Evolutionary conservation across 2,329 filamentous ascomycete species (phyloP), one percentile per base, ranked within the genome.

Genomic region (Aspergillus ochraceoroseus): DNA sequence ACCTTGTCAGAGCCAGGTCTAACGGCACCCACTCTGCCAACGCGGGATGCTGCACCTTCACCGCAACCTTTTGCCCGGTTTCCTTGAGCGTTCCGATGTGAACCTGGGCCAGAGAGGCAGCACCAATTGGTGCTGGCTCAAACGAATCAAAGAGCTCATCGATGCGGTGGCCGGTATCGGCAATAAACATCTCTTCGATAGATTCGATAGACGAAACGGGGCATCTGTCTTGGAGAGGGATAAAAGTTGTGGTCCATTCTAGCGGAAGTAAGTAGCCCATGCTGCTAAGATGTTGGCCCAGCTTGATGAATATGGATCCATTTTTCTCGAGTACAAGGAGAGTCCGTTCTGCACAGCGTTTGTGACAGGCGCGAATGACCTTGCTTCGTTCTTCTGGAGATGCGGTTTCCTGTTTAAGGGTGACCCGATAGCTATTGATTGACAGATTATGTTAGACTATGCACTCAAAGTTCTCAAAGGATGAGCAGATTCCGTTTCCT

Each of bases 241-340:
- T 84, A 61, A 98, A 98, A 0, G 92, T 96, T 22, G 83, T 83
- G 20, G 88, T 95, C 89, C 90, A 96, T 67, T 96, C 90, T 34
- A 76, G 68, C 1, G 90, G 90, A 7, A 96, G 75, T 7, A 96
- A 76, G 63, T 96, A 96, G 59, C 92, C 94, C 85, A 96, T 86
- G 49, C 87, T 90, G 64, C 87, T 95, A 66, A 98, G 66, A 67
- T 98, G 92, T 58, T 98, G 92, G 5, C 92, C 92, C 26, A 98
- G 72, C 67, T 98, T 98, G 63, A 98, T 96, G 56, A 96, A 98
- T 49, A 98, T 95, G 18, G 90, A 94, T 17, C 94, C 92, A 64
- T 95, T 96, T 72, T 86, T 87, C 73, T 98, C 92, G 50, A 96
- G 70, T 1, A 94, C 89, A 42, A 75, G 77, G 28, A 96, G 71